Base-by-base conservation (phyloP, 1,139 yeast species). In the Candida neerlandica region DNA sequence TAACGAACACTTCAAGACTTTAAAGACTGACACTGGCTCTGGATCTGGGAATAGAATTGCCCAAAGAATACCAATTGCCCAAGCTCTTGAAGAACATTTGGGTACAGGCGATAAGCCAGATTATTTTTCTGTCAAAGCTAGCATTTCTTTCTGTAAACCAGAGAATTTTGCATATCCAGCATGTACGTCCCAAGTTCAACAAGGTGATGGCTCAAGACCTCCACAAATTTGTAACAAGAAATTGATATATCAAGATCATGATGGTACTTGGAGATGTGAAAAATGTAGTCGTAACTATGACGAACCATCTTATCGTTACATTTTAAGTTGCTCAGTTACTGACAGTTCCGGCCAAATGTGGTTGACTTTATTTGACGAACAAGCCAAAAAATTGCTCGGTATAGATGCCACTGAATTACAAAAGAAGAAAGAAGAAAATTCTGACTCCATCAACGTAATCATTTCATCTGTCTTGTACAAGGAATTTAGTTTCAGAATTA, bases 231-330 rank as follows among this genome's bases (percentile, higher is more conserved):
- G 99, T 75, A 86, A 86, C 65, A 85, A 91, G 63, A 95, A 95
- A 69, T 89, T 91, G 34, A 69, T 86, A 43, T 86, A 87, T 61
- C 84, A 81, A 51, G 85, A 81, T 50, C 75, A 81, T 38, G 89
- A 86, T 65, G 89, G 85, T 16, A 74, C 84, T 21, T 94, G 96
- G 96, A 82, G 96, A 67, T 95, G 99, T 74, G 98, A 91, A 65
- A 87, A 86, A 66, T 92, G 98, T 78, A 86, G 89, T 60, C 73
- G 80, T 50, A 80, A 80, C 50, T 85, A 82, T 61, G 75, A 79
- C 3, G 78, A 76, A 51, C 97, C 99, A 30, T 75, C 78, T 45
- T 85, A 88, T 70, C 81, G 98, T 64, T 95, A 88, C 60, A 84
- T 92, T 50, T 67, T 92, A 58, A 84, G 86, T 21, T 70, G 85